These are phyloP conservation scores for Neostapfia colusana DNA, from an alignment of 176 grass and related monocot species.

Conservation along the genomic window DNA sequence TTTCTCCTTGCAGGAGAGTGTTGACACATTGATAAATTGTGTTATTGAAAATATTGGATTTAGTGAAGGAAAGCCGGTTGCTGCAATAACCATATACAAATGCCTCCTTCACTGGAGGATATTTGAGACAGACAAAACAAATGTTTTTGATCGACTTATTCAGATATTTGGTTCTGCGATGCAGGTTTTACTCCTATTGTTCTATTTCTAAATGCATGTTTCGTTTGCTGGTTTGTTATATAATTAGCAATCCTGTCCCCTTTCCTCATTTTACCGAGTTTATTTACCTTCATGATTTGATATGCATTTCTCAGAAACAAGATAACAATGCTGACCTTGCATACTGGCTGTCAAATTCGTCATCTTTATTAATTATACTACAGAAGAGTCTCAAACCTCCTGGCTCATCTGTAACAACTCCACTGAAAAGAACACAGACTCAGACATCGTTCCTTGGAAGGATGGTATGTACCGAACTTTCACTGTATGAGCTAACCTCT, in stretches of 20 bases:
- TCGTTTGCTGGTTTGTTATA: slow-evolving; percentile 14
- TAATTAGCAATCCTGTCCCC: not conserved
- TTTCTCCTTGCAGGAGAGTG: slow-evolving; percentile 66
- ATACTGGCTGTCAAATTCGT: slow-evolving; percentile 86
- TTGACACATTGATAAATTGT: slow-evolving; percentile 72
- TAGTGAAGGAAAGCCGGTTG: slow-evolving; percentile 74
- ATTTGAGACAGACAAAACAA: slow-evolving; percentile 88
- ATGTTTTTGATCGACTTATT: slow-evolving; percentile 85
- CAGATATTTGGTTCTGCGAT: slow-evolving; percentile 82
- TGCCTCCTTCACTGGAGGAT: slow-evolving; percentile 92
- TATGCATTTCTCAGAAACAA: slow-evolving; percentile 62
- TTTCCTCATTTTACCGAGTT: slow-evolving; percentile 8
- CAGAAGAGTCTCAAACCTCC: slow-evolving; percentile 85
- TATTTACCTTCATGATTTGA: slow-evolving; percentile 26
- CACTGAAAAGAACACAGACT: slow-evolving; percentile 62
- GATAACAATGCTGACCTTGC: slow-evolving; percentile 73
- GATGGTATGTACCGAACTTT: slow-evolving; percentile 58
- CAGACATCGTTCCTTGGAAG: slow-evolving; percentile 89
- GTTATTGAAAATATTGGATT: slow-evolving; percentile 76
- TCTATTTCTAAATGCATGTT: slow-evolving; percentile 13
- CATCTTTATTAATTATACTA: slow-evolving; percentile 74
- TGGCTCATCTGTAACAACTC: slow-evolving; percentile 56
- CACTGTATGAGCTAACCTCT: not conserved
- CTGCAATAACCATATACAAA: slow-evolving; percentile 93
- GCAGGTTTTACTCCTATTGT: slow-evolving; percentile 57